A percentile compares a stretch with the other conserved stretches of the same genome.
Evolutionary conservation across 805 yeast genomes (phyloP).

Genomic region (Wickerhamomyces alni): DNA sequence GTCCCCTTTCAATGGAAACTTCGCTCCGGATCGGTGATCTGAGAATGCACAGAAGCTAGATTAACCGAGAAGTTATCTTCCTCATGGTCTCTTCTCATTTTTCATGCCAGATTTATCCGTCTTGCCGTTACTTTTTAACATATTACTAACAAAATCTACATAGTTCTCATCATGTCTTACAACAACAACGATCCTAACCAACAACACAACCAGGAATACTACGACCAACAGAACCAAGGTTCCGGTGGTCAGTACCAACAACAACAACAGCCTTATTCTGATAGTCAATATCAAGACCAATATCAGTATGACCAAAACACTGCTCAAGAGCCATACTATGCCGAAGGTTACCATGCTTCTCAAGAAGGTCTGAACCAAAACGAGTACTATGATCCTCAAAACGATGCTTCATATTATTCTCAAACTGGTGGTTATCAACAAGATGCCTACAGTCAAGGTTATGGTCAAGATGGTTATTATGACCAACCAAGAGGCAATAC

Average conservation of each 20-base stretch:
- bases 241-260: no score
- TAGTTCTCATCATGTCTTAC: conserved; percentile 1
- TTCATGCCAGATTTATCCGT: no score
- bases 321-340: conserved; percentile 36
- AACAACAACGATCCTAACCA: neutral
- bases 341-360: conserved; percentile 28
- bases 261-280: conserved; percentile 13
- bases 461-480: conserved; percentile 41
- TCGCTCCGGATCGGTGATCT: no score
- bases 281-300: conserved; percentile 29
- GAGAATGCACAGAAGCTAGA: no score
- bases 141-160: neutral
- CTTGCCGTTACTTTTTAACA: neutral
- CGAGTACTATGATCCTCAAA: conserved; percentile 25
- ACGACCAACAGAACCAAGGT: conserved; percentile 33
- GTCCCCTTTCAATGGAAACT: no score
- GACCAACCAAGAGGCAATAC: conserved; percentile 45
- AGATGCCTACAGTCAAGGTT: conserved; percentile 16
- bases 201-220: conserved; percentile 18
- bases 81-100: no score
- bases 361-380: conserved; percentile 24
- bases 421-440: conserved; percentile 52
- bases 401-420: conserved; percentile 29
- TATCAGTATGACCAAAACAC: conserved; percentile 35
- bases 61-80: no score